phyloP scores from a whole-genome alignment of 1,284 basidiomycete genomes.

The Wallemia hederae region DNA sequence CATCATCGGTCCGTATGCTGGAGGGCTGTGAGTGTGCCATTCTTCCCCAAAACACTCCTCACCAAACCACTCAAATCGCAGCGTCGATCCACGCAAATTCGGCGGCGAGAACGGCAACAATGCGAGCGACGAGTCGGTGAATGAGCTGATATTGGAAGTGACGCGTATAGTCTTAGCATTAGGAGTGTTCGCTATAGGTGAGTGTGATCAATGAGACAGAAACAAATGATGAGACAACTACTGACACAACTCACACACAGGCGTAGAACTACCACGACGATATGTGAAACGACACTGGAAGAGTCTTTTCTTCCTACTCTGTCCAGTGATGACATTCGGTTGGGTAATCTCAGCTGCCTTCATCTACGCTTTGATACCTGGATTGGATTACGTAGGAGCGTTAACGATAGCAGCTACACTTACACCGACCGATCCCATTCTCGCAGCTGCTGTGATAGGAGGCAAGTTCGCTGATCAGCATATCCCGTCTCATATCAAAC shows the following conservation, averaged over 20 bases:
- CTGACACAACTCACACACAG: neutral
- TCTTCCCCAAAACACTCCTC: neutral
- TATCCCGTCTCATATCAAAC: constrained; percentile 78
- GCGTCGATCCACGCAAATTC: constrained; percentile 62
- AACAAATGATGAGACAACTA: neutral
- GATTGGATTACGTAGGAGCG: constrained; percentile 54
- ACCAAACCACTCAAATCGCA: neutral
- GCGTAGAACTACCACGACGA: neutral
- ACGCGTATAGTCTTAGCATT: constrained; percentile 89
- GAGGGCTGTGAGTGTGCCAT: neutral
- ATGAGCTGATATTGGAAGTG: constrained; percentile 59
- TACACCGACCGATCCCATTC: constrained; percentile 71
- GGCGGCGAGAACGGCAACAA: constrained; percentile 18
- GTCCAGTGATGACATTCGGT: constrained; percentile 68
- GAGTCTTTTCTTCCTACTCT: constrained; percentile 55
- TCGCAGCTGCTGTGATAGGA: constrained; percentile 39
- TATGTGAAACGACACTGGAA: constrained; percentile 57
- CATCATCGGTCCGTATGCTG: constrained; percentile 25
- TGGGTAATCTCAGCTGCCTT: constrained; percentile 59
- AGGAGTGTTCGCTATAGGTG: constrained; percentile 84
- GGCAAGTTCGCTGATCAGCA: constrained; percentile 97
- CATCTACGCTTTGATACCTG: constrained; percentile 65
- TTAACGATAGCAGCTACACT: constrained; percentile 76
- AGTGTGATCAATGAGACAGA: neutral
- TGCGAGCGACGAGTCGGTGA: constrained; percentile 22